These are phyloP conservation scores for Globisporangium middletonii DNA, from an alignment of 352 stramenopile species.

Conservation along the genomic window DNA sequence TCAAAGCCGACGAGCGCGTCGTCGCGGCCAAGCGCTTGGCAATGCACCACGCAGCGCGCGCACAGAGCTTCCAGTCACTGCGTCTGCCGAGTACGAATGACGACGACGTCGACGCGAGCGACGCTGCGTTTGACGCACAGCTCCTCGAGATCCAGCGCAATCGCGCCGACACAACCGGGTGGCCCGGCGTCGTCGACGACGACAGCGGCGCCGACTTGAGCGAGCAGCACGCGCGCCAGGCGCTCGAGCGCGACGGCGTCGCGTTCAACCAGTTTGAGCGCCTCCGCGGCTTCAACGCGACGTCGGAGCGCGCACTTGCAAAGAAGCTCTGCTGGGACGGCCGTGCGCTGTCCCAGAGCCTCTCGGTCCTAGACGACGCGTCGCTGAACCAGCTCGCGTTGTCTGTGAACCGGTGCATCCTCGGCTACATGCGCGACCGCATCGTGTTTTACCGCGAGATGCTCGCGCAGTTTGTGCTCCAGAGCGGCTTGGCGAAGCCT, in stretches of 20 bases:
- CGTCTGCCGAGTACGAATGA: background rate
- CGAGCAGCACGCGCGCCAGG: slow-evolving; percentile 8
- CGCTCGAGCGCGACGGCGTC: slow-evolving; percentile 35
- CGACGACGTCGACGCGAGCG: slow-evolving; percentile 6
- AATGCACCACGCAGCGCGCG: slow-evolving; percentile 15
- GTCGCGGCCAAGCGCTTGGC: slow-evolving; percentile 19
- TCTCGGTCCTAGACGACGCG: slow-evolving; percentile 50
- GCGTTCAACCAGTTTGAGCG: slow-evolving; percentile 71
- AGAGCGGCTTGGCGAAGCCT: slow-evolving; percentile 84
- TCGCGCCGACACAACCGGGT: slow-evolving; percentile 28
- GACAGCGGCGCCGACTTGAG: slow-evolving; percentile 9
- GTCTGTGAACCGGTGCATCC: slow-evolving; percentile 89
- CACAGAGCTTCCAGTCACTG: slow-evolving; percentile 2
- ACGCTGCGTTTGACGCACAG: slow-evolving; percentile 9
- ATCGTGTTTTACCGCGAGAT: slow-evolving; percentile 93
- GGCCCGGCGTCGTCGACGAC: slow-evolving; percentile 16
- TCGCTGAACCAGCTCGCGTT: slow-evolving; percentile 45
- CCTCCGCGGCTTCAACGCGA: slow-evolving; percentile 45
- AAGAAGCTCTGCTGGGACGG: slow-evolving; percentile 68
- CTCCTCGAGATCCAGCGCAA: slow-evolving; percentile 12
- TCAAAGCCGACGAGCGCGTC: slow-evolving; percentile 61
- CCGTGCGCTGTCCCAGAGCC: slow-evolving; percentile 50
- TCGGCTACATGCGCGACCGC: slow-evolving; percentile 94
- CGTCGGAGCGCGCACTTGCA: slow-evolving; percentile 30
- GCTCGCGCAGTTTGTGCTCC: slow-evolving; percentile 91